Evolutionary conservation across 1,284 basidiomycete species (phyloP), one percentile per base, ranked within the genome.

Genomic region (Irpex lacteus): DNA sequence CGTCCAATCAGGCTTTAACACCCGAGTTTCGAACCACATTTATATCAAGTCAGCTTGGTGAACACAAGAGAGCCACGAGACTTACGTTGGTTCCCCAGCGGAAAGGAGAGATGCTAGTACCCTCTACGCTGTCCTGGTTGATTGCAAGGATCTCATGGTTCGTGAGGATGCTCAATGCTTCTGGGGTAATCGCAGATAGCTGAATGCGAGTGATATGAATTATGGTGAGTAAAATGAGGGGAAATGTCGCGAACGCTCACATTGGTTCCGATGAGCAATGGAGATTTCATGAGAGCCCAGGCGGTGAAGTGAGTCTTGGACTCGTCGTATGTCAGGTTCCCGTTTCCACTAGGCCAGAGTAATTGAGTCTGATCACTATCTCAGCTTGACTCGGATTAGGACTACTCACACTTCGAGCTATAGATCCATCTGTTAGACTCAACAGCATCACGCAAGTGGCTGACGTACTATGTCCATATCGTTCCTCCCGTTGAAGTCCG

Each of bases 211-310:
- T 2, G 13, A n/a, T 47, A 15, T 34, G 32, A 34, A 32, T 32
- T 5, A 32, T 0, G 3, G 4, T 32, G 32, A 5, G 3, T 32
- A 4, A 0, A 4, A 32, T 4, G 4, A 44, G n/a, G 5, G 19
- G 44, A 26, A 15, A 49, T 49, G n/a, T n/a, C 37, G 50, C 9
- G 38, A 21, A 18, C 2, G 61, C 66, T 5, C 54, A 80, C 78
- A 62, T 80, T 75, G 1, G 80, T 78, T 8, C 79, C 75, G 62
- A 85, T 81, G 60, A 86, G 71, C 5, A 85, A 74, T 11, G 84
- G 85, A 0, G 84, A 85, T 70, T 85, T 86, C 80, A 87, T 82
- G 32, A 89, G 74, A 18, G 86, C 85, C 87, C 87, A 88, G 3
- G 83, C 85, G 0, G 85, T 87, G 73, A 87, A 88, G 68, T 87